phyloP scores from a whole-genome alignment of 257 asterid species.

The Scutellaria baicalensis region DNA sequence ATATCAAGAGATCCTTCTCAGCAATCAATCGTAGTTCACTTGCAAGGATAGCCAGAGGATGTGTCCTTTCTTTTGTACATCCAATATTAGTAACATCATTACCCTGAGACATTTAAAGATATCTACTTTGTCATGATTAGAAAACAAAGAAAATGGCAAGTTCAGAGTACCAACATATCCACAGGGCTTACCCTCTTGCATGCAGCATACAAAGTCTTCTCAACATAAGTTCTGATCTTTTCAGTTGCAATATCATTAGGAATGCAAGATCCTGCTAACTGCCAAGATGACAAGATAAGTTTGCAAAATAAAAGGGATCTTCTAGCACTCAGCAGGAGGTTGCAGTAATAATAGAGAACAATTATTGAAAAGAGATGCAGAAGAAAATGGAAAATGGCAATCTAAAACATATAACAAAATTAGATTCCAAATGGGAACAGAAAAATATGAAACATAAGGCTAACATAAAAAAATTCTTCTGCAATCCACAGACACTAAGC shows the following conservation, averaged over 20 bases:
- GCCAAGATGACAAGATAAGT: constrained; percentile 29
- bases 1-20: constrained; percentile 55
- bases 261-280: constrained; percentile 41
- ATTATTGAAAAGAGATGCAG: not conserved
- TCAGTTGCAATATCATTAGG: constrained; percentile 37
- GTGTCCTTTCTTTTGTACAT: constrained; percentile 36
- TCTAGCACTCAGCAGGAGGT: constrained; percentile 9
- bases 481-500: not conserved
- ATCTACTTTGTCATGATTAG: constrained; percentile 19
- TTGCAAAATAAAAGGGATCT: not conserved
- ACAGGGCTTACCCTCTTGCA: constrained; percentile 63
- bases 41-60: constrained; percentile 77
- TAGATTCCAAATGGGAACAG: not conserved
- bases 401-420: not conserved
- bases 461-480: not conserved
- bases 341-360: constrained; percentile 1
- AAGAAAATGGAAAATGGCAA: not conserved
- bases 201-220: constrained; percentile 67
- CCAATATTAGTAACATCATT: constrained; percentile 34
- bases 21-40: constrained; percentile 60
- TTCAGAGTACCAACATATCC: not conserved
- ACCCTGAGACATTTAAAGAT: constrained; percentile 40
- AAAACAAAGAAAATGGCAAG: not conserved
- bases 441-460: constrained; percentile 13
- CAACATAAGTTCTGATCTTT: constrained; percentile 55